A percentile compares a stretch with the other conserved stretches of the same genome.
Conservation (phyloP, 139 green algal species). For the Pseudopediastrum boryanum region DNA sequence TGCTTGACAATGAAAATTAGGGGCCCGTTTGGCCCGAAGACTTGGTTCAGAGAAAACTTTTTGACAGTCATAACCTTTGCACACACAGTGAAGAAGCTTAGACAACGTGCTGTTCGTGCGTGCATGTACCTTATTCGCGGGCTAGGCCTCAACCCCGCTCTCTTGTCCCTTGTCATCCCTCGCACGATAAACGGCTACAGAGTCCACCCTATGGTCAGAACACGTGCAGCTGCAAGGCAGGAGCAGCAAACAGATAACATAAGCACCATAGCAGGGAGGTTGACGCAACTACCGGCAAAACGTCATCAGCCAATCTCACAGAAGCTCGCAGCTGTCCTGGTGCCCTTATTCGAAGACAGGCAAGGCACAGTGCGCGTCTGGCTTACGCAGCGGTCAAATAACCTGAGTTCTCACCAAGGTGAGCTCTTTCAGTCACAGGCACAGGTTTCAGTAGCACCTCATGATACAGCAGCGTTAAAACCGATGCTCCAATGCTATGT, state of each 20-base stretch:
- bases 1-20: no score
- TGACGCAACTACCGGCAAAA: neutral
- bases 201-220: neutral
- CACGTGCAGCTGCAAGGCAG: neutral
- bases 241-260: neutral
- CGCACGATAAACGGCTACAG: no score
- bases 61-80: no score
- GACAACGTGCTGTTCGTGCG: no score
- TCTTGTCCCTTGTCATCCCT: no score
- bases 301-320: conserved; percentile 23
- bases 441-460: neutral
- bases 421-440: neutral
- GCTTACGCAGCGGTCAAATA: conserved; percentile 59
- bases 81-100: no score
- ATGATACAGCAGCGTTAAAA: conserved; percentile 7
- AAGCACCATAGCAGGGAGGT: neutral
- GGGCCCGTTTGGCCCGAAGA: no score
- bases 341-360: conserved; percentile 67
- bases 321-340: conserved; percentile 47
- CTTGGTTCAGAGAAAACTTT: no score
- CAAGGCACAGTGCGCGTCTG: conserved; percentile 48
- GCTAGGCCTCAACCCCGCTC: no score
- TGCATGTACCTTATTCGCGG: no score
- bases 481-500: neutral
- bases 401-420: conserved; percentile 52